phyloP scores from a whole-genome alignment of 2,329 filamentous ascomycete genomes.

The Calonectria crousiana region DNA sequence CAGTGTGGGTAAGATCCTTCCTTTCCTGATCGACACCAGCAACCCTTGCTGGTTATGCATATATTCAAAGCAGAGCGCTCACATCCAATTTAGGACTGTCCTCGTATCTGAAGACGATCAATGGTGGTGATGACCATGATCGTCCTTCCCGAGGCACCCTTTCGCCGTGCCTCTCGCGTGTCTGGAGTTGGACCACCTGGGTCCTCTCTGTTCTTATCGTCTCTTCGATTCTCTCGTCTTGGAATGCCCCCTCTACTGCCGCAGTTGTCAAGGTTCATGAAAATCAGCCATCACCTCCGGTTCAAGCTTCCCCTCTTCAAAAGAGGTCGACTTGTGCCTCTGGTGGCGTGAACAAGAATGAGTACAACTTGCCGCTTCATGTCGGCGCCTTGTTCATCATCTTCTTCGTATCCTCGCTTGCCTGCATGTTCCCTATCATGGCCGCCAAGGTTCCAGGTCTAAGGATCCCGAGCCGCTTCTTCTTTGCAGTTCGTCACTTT shows the following conservation, averaged over 20 bases:
- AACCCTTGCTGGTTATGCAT: slow-evolving; percentile 10
- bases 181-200: slow-evolving; percentile 58
- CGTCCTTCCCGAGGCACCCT: slow-evolving; percentile 48
- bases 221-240: slow-evolving; percentile 47
- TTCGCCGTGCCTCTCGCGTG: slow-evolving; percentile 46
- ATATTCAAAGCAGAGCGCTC: slow-evolving; percentile 14
- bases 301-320: slow-evolving; percentile 29
- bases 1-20: slow-evolving; percentile 39
- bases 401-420: slow-evolving; percentile 60
- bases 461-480: slow-evolving; percentile 66
- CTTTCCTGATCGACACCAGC: neutral
- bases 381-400: slow-evolving; percentile 68
- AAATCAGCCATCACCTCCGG: slow-evolving; percentile 22
- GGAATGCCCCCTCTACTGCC: slow-evolving; percentile 27
- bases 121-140: slow-evolving; percentile 57
- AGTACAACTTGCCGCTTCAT: slow-evolving; percentile 70
- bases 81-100: slow-evolving; percentile 39
- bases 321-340: slow-evolving; percentile 47
- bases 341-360: slow-evolving; percentile 46
- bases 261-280: slow-evolving; percentile 5
- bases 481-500: slow-evolving; percentile 74
- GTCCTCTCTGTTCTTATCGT: slow-evolving; percentile 55
- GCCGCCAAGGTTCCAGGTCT: slow-evolving; percentile 64
- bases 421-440: slow-evolving; percentile 66
- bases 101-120: slow-evolving; percentile 47